These are phyloP conservation scores for Penicillium roqueforti DNA, from an alignment of 495 filamentous ascomycete species.

Conservation along the genomic window DNA sequence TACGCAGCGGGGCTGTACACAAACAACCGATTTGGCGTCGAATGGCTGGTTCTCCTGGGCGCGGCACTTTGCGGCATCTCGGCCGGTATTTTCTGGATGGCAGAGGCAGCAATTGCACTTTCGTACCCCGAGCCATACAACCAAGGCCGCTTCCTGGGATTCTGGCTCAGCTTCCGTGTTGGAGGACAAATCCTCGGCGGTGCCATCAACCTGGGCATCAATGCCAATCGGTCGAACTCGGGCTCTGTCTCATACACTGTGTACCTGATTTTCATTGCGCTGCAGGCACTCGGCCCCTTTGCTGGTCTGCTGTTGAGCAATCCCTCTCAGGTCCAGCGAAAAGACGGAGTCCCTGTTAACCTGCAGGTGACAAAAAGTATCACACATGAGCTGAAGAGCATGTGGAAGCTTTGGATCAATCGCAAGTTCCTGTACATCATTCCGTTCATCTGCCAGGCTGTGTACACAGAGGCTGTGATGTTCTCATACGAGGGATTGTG, in stretches of 20 bases:
- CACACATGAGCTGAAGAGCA: conserved; percentile 50
- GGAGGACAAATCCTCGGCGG: conserved; percentile 62
- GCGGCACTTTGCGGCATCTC: conserved; percentile 61
- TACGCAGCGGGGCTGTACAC: conserved; percentile 63
- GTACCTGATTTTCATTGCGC: conserved; percentile 56
- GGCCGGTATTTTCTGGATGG: conserved; percentile 65
- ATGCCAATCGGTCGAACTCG: conserved; percentile 46
- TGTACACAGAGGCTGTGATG: conserved; percentile 59
- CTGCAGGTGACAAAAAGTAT: conserved; percentile 45
- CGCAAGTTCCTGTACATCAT: conserved; percentile 54
- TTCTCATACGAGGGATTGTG: conserved; percentile 58
- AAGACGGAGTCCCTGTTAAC: conserved; percentile 50
- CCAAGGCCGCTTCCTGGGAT: conserved; percentile 54
- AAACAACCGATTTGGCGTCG: conserved; percentile 60
- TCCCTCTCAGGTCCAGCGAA: conserved; percentile 52
- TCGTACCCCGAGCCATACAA: conserved; percentile 62
- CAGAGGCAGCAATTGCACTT: conserved; percentile 62
- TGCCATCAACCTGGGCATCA: conserved; percentile 58
- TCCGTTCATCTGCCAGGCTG: conserved; percentile 57
- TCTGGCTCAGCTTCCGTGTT: conserved; percentile 60
- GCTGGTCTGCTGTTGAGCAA: conserved; percentile 50
- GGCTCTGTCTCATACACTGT: conserved; percentile 61
- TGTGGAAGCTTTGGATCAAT: conserved; percentile 46
- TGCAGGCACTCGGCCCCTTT: conserved; percentile 55
- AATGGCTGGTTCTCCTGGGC: conserved; percentile 61